Evolutionary conservation across 2,329 filamentous ascomycete species (phyloP).

Genomic region (Trichoderma citrinoviride): DNA sequence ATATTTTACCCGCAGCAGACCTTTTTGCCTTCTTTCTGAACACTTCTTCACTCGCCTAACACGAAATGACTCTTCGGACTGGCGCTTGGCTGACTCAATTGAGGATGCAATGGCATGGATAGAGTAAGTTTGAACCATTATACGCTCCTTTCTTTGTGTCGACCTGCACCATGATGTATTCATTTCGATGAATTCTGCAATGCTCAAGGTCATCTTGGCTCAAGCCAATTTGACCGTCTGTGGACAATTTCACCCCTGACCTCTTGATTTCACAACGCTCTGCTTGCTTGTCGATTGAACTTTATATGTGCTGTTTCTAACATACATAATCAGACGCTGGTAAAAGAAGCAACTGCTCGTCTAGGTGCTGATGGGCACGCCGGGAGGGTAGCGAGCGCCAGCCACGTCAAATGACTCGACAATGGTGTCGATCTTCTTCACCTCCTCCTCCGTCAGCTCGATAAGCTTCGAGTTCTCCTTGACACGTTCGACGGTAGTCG

Average conservation of each 20-base stretch:
- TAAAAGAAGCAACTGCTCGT: neutral
- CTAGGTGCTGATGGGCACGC: slow-evolving; percentile 36
- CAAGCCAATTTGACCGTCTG: slow-evolving; percentile 23
- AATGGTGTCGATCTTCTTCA: slow-evolving; percentile 48
- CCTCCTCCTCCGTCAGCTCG: slow-evolving; percentile 49
- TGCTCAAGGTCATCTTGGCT: slow-evolving; percentile 39
- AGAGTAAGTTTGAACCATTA: neutral
- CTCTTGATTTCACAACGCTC: neutral
- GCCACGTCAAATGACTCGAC: slow-evolving; percentile 47
- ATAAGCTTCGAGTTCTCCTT: slow-evolving; percentile 58
- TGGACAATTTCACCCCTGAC: slow-evolving; percentile 32
- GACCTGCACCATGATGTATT: slow-evolving; percentile 28
- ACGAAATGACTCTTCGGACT: neutral
- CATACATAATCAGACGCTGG: neutral
- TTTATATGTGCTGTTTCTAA: neutral
- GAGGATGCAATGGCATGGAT: neutral
- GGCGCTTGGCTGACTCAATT: neutral
- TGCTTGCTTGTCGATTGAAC: neutral
- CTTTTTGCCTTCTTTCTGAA: neutral
- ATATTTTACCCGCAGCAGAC: slow-evolving; percentile 13
- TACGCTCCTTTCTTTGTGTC: neutral
- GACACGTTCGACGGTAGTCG: slow-evolving; percentile 55
- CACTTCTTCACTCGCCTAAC: neutral
- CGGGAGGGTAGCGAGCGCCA: slow-evolving; percentile 49
- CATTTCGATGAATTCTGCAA: slow-evolving; percentile 50